These are phyloP conservation scores for Ophiostoma sp. DNA, from an alignment of 2,329 filamentous ascomycete genomes.

Conservation along the genomic window DNA sequence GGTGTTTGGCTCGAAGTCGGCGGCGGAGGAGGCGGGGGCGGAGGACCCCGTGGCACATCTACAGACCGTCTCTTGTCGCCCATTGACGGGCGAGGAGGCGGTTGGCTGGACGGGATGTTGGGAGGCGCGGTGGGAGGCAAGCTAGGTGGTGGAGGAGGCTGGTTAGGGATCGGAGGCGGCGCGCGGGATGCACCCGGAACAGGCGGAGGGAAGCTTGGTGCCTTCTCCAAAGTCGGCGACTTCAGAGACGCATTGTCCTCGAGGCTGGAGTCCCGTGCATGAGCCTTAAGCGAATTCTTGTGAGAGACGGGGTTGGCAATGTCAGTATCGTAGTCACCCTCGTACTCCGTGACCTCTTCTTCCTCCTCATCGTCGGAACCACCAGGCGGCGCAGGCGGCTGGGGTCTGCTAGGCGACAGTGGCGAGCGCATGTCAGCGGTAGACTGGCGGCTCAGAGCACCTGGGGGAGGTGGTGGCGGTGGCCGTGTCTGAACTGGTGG, in stretches of 20 bases:
- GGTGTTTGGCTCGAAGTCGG: constrained; percentile 45
- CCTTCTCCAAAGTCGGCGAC: constrained; percentile 51
- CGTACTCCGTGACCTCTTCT: constrained; percentile 87
- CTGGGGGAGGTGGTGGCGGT: constrained; percentile 66
- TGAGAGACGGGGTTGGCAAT: constrained; percentile 92
- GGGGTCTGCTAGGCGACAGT: constrained; percentile 42
- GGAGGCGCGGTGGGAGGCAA: constrained; percentile 40
- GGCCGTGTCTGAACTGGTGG: constrained; percentile 58
- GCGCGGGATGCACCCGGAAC: constrained; percentile 59
- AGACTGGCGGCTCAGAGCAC: constrained; percentile 56
- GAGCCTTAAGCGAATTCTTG: constrained; percentile 86
- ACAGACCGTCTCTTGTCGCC: constrained; percentile 61
- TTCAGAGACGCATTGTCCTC: constrained; percentile 67
- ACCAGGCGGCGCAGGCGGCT: constrained; percentile 34
- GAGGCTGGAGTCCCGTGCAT: constrained; percentile 72
- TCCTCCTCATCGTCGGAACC: constrained; percentile 64
- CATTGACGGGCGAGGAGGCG: constrained; percentile 42
- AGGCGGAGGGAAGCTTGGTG: constrained; percentile 55
- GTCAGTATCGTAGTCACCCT: constrained; percentile 97
- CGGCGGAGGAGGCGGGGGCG: constrained; percentile 63
- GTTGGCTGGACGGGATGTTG: constrained; percentile 36
- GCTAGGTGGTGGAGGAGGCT: constrained; percentile 39
- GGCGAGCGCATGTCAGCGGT: constrained; percentile 54
- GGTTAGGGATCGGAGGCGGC: constrained; percentile 65
- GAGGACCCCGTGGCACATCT: constrained; percentile 69